Evolutionary conservation across 768 basidiomycete species (phyloP).

Genomic region (Xerocomellus chrysenteron): DNA sequence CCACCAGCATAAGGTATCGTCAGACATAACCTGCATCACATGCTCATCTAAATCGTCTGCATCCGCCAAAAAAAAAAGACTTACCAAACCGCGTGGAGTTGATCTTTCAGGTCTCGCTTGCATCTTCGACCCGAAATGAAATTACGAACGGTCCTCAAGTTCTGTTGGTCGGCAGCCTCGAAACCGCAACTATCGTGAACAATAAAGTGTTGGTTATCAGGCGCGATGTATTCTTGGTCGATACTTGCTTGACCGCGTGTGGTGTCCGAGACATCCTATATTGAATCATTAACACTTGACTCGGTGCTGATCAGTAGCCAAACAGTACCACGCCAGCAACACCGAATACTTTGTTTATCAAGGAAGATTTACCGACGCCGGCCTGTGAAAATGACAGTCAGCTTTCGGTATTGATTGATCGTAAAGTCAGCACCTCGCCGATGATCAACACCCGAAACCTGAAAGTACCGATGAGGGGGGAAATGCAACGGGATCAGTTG

Average conservation of each 20-base stretch:
- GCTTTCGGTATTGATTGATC: neutral
- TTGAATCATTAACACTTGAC: neutral
- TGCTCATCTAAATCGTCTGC: neutral
- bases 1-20: neutral
- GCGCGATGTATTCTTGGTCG: neutral
- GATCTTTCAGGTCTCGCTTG: neutral
- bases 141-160: neutral
- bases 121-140: neutral
- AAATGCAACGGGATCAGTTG: neutral
- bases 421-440: neutral
- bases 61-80: neutral
- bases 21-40: neutral
- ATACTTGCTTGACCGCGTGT: conserved; percentile 1
- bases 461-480: neutral
- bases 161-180: neutral
- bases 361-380: neutral
- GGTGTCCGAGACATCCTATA: conserved; percentile 1
- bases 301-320: neutral
- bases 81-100: conserved; percentile 6
- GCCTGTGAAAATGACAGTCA: neutral
- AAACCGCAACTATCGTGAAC: conserved; percentile 6
- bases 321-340: neutral
- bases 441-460: conserved; percentile 10
- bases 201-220: neutral
- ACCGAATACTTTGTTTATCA: conserved; percentile 5